A percentile compares a stretch with the other conserved stretches of the same genome.
Evolutionary conservation across 352 stramenopile genomes (phyloP).

Genomic region (Elongisporangium prolatum): DNA sequence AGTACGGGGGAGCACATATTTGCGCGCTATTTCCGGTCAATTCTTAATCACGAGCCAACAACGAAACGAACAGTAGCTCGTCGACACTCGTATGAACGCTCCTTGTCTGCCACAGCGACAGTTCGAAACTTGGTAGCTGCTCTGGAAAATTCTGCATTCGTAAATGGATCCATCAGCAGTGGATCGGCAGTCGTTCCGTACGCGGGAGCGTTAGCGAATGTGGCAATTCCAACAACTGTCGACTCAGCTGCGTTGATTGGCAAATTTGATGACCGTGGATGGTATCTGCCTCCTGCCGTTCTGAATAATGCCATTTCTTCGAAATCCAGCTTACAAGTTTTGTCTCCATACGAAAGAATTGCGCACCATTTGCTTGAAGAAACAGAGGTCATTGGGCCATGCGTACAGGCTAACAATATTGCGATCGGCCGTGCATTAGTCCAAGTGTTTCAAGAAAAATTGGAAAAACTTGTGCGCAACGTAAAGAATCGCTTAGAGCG

Average conservation of each 20-base stretch:
- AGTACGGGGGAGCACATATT: slow-evolving; percentile 68
- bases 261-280: slow-evolving; percentile 9
- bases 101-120: slow-evolving; percentile 13
- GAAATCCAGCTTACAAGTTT: neutral
- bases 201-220: neutral
- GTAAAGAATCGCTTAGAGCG: slow-evolving; percentile 23
- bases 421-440: slow-evolving; percentile 55
- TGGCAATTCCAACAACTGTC: neutral
- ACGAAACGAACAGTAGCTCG: neutral
- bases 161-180: slow-evolving; percentile 3
- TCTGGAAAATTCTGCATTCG: slow-evolving; percentile 17
- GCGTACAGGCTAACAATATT: slow-evolving; percentile 59
- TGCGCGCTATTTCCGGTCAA: slow-evolving; percentile 65
- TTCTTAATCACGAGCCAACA: slow-evolving; percentile 41
- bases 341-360: slow-evolving; percentile 66
- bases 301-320: neutral
- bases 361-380: slow-evolving; percentile 71
- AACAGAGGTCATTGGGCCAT: slow-evolving; percentile 56
- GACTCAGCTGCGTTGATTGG: neutral
- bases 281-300: slow-evolving; percentile 6
- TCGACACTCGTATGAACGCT: slow-evolving; percentile 1
- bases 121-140: slow-evolving; percentile 18
- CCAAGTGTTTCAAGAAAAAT: slow-evolving; percentile 58
- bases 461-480: slow-evolving; percentile 35
- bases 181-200: neutral